Percentiles rank a stretch among this genome's conserved stretches.
These are phyloP conservation scores for Coccomyxa sp. DNA, from an alignment of 139 green algal species.

Conservation along the genomic window DNA sequence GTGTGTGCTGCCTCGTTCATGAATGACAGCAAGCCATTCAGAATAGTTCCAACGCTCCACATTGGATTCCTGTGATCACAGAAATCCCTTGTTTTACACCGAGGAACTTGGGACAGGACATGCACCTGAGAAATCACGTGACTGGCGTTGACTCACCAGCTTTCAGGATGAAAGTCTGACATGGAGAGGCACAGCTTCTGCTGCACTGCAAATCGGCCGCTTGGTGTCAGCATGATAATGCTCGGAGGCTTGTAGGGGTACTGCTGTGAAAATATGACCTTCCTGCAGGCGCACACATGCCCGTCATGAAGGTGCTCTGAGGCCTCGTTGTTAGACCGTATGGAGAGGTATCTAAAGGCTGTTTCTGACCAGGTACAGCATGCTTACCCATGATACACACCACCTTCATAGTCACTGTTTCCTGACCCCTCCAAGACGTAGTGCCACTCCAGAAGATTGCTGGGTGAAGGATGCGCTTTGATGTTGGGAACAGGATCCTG, in stretches of 20 bases:
- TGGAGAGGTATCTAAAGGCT: too few relatives aligned
- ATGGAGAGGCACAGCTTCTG: slow-evolving; percentile 81
- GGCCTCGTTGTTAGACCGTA: background rate
- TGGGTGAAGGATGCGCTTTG: slow-evolving; percentile 61
- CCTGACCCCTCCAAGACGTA: slow-evolving; percentile 56
- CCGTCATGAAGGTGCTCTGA: background rate
- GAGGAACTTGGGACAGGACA: background rate
- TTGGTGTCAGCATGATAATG: slow-evolving; percentile 76
- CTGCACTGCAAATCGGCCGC: slow-evolving; percentile 70
- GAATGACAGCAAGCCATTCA: slow-evolving; percentile 50
- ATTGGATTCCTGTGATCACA: slow-evolving; percentile 66
- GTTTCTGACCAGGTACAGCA: slow-evolving; percentile 15
- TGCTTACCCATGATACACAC: slow-evolving; percentile 82
- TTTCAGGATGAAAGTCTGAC: slow-evolving; percentile 76
- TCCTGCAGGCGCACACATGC: background rate
- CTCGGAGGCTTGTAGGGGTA: slow-evolving; percentile 62
- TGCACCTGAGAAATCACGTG: background rate
- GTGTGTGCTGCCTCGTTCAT: slow-evolving; percentile 56
- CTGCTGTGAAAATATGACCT: slow-evolving; percentile 1
- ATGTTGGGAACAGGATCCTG: slow-evolving; percentile 79
- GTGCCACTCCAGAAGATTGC: slow-evolving; percentile 70
- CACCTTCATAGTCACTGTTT: slow-evolving; percentile 61
- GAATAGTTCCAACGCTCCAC: slow-evolving; percentile 68
- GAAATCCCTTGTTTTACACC: background rate
- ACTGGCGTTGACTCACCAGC: slow-evolving; percentile 9